These are phyloP conservation scores for Fusarium sp. DNA, from an alignment of 2,329 filamentous ascomycete genomes.

Conservation along the genomic window DNA sequence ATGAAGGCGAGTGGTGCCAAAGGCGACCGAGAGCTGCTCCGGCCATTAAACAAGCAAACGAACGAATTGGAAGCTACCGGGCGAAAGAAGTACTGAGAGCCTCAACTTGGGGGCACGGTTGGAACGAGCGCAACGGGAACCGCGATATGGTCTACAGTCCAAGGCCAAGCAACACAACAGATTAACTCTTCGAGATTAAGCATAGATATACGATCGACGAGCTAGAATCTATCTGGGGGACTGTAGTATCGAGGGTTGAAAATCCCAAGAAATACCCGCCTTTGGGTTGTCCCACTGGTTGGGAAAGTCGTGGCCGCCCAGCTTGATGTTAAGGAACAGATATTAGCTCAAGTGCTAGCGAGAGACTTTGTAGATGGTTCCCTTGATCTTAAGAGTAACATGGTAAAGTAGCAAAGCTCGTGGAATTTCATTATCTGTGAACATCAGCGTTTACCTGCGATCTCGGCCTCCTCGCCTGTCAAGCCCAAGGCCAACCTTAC, in stretches of 20 bases:
- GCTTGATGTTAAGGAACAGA: background rate
- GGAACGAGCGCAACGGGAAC: background rate
- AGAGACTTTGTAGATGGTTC: background rate
- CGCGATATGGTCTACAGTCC: background rate
- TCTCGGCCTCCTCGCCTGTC: background rate
- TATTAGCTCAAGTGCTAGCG: background rate
- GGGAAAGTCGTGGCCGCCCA: too few species aligned
- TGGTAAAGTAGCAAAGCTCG: background rate
- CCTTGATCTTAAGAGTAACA: background rate
- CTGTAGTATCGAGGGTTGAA: background rate
- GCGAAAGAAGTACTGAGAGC: background rate
- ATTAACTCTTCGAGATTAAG: background rate
- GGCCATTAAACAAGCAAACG: background rate
- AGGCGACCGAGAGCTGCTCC: background rate
- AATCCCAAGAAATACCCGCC: background rate
- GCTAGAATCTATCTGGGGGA: background rate
- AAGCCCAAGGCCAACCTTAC: background rate
- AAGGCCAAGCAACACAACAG: background rate
- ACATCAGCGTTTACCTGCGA: background rate
- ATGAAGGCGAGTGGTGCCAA: background rate
- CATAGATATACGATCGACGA: background rate
- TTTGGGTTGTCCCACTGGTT: too few species aligned
- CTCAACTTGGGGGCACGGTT: background rate
- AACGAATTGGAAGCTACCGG: background rate
- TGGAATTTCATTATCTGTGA: background rate